phyloP scores from a whole-genome alignment of 768 basidiomycete genomes.

The Naganishia vaughanmartiniae region DNA sequence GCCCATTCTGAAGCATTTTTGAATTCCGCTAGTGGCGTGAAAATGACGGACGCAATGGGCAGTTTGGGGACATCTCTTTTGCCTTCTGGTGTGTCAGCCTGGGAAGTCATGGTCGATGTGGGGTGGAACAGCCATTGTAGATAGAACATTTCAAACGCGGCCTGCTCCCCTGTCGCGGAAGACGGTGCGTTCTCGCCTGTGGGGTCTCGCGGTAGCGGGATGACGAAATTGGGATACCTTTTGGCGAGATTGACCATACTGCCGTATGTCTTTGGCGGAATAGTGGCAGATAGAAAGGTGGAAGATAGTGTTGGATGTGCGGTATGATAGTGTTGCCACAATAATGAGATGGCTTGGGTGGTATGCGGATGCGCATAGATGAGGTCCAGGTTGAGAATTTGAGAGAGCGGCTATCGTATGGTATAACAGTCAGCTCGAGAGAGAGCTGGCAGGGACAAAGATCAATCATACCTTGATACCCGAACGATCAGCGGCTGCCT shows the following conservation, averaged over 20 bases:
- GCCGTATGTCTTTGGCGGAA: slow-evolving; percentile 70
- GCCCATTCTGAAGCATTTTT: slow-evolving; percentile 78
- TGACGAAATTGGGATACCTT: slow-evolving; percentile 72
- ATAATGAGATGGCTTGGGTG: slow-evolving; percentile 70
- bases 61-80: slow-evolving; percentile 46
- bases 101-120: slow-evolving; percentile 37
- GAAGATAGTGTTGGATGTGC: slow-evolving; percentile 76
- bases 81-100: slow-evolving; percentile 41
- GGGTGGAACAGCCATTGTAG: slow-evolving; percentile 88
- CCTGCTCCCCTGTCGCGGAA: slow-evolving; percentile 59
- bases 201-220: slow-evolving; percentile 68
- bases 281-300: slow-evolving; percentile 76
- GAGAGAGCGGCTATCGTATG: slow-evolving; percentile 66
- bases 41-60: slow-evolving; percentile 68
- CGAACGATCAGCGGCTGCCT: slow-evolving; percentile 37
- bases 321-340: slow-evolving; percentile 88
- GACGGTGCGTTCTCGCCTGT: slow-evolving; percentile 38
- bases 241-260: slow-evolving; percentile 65
- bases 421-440: background rate
- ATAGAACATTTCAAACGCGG: slow-evolving; percentile 60
- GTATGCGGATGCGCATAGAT: slow-evolving; percentile 65
- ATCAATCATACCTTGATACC: slow-evolving; percentile 51
- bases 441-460: background rate
- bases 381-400: slow-evolving; percentile 72
- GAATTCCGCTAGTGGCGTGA: slow-evolving; percentile 92